These are phyloP conservation scores for Curvularia hawaiiensis DNA, from an alignment of 2,329 filamentous ascomycete species.

Conservation along the genomic window DNA sequence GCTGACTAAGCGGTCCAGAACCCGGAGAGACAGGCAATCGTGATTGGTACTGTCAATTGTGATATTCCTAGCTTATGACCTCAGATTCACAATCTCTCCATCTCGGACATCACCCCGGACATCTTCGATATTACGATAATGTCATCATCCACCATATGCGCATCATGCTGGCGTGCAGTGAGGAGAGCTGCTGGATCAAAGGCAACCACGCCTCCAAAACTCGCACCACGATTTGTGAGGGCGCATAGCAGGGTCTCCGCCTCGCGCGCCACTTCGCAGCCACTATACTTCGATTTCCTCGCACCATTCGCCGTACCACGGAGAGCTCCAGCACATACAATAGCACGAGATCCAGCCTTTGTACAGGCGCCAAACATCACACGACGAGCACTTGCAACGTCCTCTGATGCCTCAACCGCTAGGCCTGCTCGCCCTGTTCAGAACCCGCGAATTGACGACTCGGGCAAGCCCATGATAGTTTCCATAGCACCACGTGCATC, in stretches of 20 bases:
- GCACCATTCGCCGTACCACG: constrained; percentile 25
- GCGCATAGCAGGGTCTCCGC: constrained; percentile 26
- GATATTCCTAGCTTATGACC: constrained; percentile 22
- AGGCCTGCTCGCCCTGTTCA: constrained; percentile 48
- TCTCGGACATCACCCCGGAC: constrained; percentile 1
- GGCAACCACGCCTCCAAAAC: constrained; percentile 6
- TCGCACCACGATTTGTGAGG: constrained; percentile 14
- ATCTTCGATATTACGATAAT: constrained; percentile 18
- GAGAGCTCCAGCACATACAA: background rate
- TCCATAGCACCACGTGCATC: constrained; percentile 80
- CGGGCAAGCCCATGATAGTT: constrained; percentile 82
- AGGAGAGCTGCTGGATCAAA: constrained; percentile 11
- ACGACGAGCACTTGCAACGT: constrained; percentile 43
- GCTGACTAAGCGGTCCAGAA: constrained; percentile 27
- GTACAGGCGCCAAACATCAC: constrained; percentile 39
- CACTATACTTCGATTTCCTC: constrained; percentile 42
- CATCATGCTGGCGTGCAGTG: constrained; percentile 37
- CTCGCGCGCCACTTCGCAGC: constrained; percentile 28
- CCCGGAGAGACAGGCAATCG: background rate
- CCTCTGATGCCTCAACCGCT: constrained; percentile 27
- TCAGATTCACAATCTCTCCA: constrained; percentile 11
- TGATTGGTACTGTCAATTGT: constrained; percentile 19
- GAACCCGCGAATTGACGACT: constrained; percentile 80
- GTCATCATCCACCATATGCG: constrained; percentile 38
- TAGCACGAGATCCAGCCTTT: background rate